Conservation (phyloP, 1,139 yeast species). For the Diutina sp. region DNA sequence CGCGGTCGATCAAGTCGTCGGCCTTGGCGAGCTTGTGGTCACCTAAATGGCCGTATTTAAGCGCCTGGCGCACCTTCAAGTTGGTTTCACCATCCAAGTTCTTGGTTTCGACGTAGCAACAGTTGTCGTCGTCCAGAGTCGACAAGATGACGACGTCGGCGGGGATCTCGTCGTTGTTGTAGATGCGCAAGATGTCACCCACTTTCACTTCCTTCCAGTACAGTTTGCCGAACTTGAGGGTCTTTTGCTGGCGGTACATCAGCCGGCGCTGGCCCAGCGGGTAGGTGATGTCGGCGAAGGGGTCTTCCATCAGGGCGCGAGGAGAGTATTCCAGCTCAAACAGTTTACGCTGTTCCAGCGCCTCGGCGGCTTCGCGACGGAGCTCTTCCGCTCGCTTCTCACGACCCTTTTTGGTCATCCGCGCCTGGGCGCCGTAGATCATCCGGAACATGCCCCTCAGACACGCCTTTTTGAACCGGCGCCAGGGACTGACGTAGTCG, state of each 20-base stretch:
- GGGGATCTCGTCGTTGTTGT: constrained; percentile 46
- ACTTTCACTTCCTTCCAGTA: constrained; percentile 42
- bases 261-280: constrained; percentile 1
- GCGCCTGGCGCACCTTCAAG: constrained; percentile 38
- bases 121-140: constrained; percentile 39
- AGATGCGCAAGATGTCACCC: constrained; percentile 39
- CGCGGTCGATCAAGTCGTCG: constrained; percentile 26
- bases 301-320: not conserved
- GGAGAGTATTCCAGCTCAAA: not conserved
- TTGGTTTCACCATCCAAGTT: constrained; percentile 53
- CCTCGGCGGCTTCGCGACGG: constrained; percentile 6
- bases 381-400: constrained; percentile 17
- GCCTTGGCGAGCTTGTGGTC: constrained; percentile 24
- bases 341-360: not conserved
- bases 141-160: constrained; percentile 40
- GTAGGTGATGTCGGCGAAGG: not conserved
- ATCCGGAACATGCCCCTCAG: not conserved
- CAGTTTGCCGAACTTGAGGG: constrained; percentile 4
- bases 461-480: constrained; percentile 39
- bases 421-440: constrained; percentile 13
- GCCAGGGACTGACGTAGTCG: constrained; percentile 44
- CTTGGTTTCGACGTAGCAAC: constrained; percentile 46
- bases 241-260: constrained; percentile 2
- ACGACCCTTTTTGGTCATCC: constrained; percentile 27
- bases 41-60: constrained; percentile 24